Evolutionary conservation across 1,139 yeast genomes (phyloP).

Genomic region (Maudiozyma humilis): DNA sequence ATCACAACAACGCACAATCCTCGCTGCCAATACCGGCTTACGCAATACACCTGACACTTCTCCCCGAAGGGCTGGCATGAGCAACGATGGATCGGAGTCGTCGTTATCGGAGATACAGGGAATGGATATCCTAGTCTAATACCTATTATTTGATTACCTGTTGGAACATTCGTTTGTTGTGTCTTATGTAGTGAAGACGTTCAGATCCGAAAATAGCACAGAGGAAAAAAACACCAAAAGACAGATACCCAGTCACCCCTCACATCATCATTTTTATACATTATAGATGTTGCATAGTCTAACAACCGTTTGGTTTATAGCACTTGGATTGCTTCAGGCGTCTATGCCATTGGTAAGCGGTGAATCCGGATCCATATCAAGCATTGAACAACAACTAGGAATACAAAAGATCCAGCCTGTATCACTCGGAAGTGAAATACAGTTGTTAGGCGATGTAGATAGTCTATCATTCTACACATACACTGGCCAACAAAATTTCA

Average conservation of each 20-base stretch:
- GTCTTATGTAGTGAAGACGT: too few species aligned
- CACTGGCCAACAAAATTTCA: slow-evolving; percentile 42
- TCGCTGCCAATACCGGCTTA: too few species aligned
- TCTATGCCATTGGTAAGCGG: not conserved
- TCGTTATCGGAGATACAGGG: not conserved
- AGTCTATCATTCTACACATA: slow-evolving; percentile 52
- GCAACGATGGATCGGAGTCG: not conserved
- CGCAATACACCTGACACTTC: not conserved
- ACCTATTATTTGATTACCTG: too few species aligned
- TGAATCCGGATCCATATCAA: not conserved
- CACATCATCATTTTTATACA: not conserved
- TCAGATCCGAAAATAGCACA: too few species aligned
- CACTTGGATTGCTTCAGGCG: not conserved
- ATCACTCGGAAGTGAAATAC: slow-evolving; percentile 33
- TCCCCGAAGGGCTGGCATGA: not conserved
- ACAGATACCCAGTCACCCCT: not conserved
- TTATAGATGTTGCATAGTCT: not conserved
- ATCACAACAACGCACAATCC: not conserved
- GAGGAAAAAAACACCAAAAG: too few species aligned
- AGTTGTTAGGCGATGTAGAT: slow-evolving; percentile 58
- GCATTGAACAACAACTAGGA: not conserved
- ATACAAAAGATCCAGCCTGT: slow-evolving; percentile 10
- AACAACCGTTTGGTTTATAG: not conserved
- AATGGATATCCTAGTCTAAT: not conserved
- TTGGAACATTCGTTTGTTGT: too few species aligned